phyloP scores from a whole-genome alignment of 2,329 filamentous ascomycete species.

The Emergomyces orientalis region DNA sequence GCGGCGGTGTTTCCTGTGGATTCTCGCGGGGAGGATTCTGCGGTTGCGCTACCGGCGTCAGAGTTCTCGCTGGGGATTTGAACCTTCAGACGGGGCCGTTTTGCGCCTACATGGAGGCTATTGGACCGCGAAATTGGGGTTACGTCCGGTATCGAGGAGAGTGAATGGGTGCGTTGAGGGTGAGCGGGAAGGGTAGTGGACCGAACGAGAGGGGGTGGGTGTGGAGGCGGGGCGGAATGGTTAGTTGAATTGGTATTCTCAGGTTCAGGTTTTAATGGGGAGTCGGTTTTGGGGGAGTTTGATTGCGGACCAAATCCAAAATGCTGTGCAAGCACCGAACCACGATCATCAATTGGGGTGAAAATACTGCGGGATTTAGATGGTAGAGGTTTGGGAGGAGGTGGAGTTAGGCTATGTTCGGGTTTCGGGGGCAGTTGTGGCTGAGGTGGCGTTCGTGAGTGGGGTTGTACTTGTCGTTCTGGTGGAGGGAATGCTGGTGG shows the following conservation, averaged over 20 bases:
- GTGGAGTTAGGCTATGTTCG: constrained; percentile 38
- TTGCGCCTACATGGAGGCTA: constrained; percentile 57
- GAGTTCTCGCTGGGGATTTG: constrained; percentile 91
- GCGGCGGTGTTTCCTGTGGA: constrained; percentile 46
- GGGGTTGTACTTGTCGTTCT: constrained; percentile 42
- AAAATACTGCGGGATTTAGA: constrained; percentile 85
- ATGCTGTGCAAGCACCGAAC: constrained; percentile 79
- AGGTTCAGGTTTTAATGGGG: constrained; percentile 28
- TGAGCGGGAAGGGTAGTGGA: constrained; percentile 42
- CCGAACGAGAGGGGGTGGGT: constrained; percentile 37
- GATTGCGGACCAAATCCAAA: constrained; percentile 56
- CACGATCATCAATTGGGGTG: constrained; percentile 88
- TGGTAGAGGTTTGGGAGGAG: constrained; percentile 53
- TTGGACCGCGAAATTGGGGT: constrained; percentile 69
- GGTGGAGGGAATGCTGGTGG: constrained; percentile 60
- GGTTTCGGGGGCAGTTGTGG: constrained; percentile 38
- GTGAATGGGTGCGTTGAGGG: constrained; percentile 41
- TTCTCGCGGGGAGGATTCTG: constrained; percentile 56
- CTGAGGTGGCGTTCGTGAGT: constrained; percentile 46
- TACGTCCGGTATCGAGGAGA: constrained; percentile 59
- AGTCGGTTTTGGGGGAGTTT: constrained; percentile 38
- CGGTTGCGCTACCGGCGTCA: constrained; percentile 63
- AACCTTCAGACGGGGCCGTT: constrained; percentile 77
- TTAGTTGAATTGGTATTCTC: constrained; percentile 53
- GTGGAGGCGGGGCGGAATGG: constrained; percentile 47